Evolutionary conservation across 345 rosid species (phyloP).

Genomic region (Geranium brycei): DNA sequence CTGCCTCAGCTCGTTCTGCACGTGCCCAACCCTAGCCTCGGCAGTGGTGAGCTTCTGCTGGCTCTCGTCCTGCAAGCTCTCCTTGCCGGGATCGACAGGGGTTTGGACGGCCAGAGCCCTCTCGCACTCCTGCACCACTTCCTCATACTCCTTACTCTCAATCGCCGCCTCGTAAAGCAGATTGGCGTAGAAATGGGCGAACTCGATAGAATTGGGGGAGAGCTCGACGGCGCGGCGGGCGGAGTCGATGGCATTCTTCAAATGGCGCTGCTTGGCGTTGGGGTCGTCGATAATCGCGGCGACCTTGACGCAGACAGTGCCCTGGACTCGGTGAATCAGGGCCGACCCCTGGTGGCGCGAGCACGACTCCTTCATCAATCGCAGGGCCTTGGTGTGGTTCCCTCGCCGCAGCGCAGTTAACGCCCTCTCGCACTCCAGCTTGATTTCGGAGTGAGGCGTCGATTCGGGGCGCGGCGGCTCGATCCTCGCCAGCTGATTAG

Average conservation of each 20-base stretch:
- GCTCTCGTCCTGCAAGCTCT: constrained; percentile 73
- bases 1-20: constrained; percentile 58
- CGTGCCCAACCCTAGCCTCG: constrained; percentile 65
- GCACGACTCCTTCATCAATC: constrained; percentile 72
- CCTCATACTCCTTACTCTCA: constrained; percentile 71
- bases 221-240: constrained; percentile 60
- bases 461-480: constrained; percentile 14
- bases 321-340: constrained; percentile 64
- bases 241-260: constrained; percentile 61
- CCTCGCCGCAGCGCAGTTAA: constrained; percentile 68
- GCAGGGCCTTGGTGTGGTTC: constrained; percentile 70
- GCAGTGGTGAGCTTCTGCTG: constrained; percentile 59
- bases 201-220: constrained; percentile 71
- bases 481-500: constrained; percentile 16
- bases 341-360: constrained; percentile 50
- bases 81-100: constrained; percentile 85
- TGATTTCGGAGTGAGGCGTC: constrained; percentile 32
- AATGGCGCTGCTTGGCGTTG: constrained; percentile 50
- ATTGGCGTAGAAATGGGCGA: constrained; percentile 73
- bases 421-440: constrained; percentile 78
- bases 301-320: constrained; percentile 60
- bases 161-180: constrained; percentile 71
- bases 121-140: constrained; percentile 71
- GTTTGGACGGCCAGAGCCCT: constrained; percentile 61
- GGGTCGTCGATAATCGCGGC: constrained; percentile 70